Base-by-base conservation (phyloP, 495 filamentous ascomycete genomes). In the Penicillium nucicola region DNA sequence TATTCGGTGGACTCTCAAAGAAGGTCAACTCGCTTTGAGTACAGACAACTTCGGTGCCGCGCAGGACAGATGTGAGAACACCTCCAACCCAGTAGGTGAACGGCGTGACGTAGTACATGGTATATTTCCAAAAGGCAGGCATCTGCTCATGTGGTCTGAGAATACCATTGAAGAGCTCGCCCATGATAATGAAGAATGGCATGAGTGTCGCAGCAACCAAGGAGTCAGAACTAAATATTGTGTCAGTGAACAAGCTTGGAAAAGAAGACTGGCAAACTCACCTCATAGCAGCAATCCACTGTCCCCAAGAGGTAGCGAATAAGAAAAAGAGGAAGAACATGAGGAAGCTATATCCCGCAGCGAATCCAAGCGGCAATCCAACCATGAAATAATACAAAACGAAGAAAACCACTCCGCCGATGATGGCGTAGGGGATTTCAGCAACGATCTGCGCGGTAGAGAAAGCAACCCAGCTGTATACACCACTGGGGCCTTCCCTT, bases 61-160 rank as follows among this genome's bases (percentile, higher is more conserved):
- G 83, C 6, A 92, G 75, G 36, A 88, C 87, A 0, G 87, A 87
- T 0, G 82, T 79, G 3, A 92, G 75, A 47, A 90, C 87, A 20
- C 89, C 90, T 17, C 82, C 77, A 57, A 96, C 87, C 41, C 95
- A 82, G 19, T 89, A 85, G 0, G 87, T 92, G 68, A 95, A 95
- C 0, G 91, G 91, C 45, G 89, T 85, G 2, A 89, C 73, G 52
- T 91, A 75, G 72, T 92, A 92, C 47, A 93, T 77, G 75, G 87
- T 90, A 12, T 78, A 79, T 10, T 81, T 77, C 85, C 89, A 96
- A 69, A 92, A 92, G 2, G 55, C 70, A n/a, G 88, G 88, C 69
- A 95, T 89, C 53, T 87, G 83, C 1, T 81, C 76, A 28, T 81
- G 81, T 0, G 87, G 89, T 40, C 89, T 84, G n/a, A 90, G 82